Evolutionary conservation across 1,139 yeast species (phyloP).

Genomic region (Candida sp.): DNA sequence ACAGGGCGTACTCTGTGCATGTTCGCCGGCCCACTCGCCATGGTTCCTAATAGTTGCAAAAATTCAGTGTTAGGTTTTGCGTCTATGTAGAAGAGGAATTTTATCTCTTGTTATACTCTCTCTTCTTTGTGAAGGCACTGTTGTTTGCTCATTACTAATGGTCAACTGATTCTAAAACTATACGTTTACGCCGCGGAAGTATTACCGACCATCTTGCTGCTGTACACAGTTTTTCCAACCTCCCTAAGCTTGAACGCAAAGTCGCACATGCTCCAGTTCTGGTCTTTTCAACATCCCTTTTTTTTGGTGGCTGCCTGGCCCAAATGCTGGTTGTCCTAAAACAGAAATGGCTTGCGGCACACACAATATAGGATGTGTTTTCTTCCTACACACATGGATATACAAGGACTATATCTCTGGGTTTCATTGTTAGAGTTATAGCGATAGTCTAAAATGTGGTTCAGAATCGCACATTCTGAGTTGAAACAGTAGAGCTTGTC

Average conservation of each 20-base stretch:
- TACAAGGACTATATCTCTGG: background rate
- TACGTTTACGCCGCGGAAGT: background rate
- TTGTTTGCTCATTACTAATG: background rate
- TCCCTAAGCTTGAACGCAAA: no score
- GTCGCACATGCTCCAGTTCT: background rate
- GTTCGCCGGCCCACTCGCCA: background rate
- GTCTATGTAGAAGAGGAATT: background rate
- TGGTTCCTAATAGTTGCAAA: background rate
- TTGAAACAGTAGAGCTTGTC: background rate
- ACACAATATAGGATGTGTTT: background rate
- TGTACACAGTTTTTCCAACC: no score
- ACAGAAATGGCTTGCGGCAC: background rate
- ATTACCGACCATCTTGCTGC: background rate
- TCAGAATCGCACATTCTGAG: background rate
- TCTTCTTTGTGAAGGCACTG: background rate
- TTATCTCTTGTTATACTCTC: background rate
- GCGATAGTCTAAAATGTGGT: background rate
- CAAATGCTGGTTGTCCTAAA: background rate
- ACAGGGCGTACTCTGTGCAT: background rate
- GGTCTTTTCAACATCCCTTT: background rate
- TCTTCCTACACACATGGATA: background rate
- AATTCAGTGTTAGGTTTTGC: background rate
- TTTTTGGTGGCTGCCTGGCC: background rate
- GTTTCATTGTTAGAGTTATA: background rate
- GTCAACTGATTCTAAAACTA: background rate